Conservation (phyloP, 2,329 filamentous ascomycete genomes). For the Trichophyton rubrum region DNA sequence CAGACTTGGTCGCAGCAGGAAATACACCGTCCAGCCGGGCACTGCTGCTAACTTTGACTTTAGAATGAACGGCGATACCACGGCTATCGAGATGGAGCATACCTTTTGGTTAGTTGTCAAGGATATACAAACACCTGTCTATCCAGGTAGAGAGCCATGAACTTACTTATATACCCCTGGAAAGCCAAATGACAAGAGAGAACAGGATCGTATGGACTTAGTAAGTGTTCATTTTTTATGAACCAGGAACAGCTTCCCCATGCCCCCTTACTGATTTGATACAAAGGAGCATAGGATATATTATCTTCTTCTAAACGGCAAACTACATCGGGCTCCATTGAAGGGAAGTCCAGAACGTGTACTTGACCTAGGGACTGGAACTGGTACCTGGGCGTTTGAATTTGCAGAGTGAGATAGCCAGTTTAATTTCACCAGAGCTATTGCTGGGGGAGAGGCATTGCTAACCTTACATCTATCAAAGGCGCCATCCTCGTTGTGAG, state of each 20-base stretch:
- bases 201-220: constrained; percentile 13
- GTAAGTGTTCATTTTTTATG: constrained; percentile 7
- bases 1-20: background rate
- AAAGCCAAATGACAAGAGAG: constrained; percentile 13
- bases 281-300: constrained; percentile 9
- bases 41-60: background rate
- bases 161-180: background rate
- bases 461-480: background rate
- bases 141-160: background rate
- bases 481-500: constrained; percentile 7
- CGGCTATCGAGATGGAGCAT: constrained; percentile 10
- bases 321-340: constrained; percentile 9
- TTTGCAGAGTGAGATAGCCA: constrained; percentile 12
- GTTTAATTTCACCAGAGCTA: background rate
- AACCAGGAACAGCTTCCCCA: background rate
- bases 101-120: constrained; percentile 10
- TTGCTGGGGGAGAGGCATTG: background rate
- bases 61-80: constrained; percentile 13
- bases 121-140: background rate
- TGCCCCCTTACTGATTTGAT: background rate
- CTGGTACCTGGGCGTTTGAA: constrained; percentile 11
- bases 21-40: too few species aligned
- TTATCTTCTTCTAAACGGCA: constrained; percentile 7
- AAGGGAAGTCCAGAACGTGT: constrained; percentile 1
- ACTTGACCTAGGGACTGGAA: constrained; percentile 12